These are phyloP conservation scores for Phytophthora hibernalis DNA, from an alignment of 352 stramenopile genomes.

Conservation along the genomic window DNA sequence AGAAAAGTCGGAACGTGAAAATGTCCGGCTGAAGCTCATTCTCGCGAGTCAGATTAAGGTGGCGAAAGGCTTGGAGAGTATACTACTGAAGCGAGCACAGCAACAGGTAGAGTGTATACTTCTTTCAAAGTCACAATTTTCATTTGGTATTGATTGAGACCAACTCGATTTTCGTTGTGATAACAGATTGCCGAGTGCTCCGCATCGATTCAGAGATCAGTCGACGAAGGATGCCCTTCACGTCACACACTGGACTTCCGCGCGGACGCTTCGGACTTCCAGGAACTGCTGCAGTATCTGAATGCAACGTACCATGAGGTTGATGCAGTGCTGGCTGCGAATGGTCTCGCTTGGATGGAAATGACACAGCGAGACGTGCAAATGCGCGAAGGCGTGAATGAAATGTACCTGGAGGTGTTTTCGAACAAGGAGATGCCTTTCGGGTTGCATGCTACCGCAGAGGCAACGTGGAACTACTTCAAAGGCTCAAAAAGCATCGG, in stretches of 20 bases:
- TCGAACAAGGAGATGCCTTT: slow-evolving; percentile 43
- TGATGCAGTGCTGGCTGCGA: slow-evolving; percentile 31
- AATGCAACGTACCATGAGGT: slow-evolving; percentile 33
- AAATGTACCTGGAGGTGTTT: slow-evolving; percentile 43
- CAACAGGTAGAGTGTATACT: slow-evolving; percentile 19
- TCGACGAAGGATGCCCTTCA: slow-evolving; percentile 21
- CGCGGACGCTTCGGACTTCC: slow-evolving; percentile 32
- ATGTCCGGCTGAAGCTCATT: slow-evolving; percentile 40
- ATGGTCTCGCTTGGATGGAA: slow-evolving; percentile 38
- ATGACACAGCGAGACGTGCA: slow-evolving; percentile 35
- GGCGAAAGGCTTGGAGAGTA: slow-evolving; percentile 46
- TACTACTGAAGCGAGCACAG: slow-evolving; percentile 39
- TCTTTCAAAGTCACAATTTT: not conserved
- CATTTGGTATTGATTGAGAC: not conserved
- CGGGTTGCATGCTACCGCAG: slow-evolving; percentile 26
- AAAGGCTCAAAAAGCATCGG: slow-evolving; percentile 46
- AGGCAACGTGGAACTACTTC: slow-evolving; percentile 46
- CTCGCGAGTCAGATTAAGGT: slow-evolving; percentile 58
- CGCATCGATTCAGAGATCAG: slow-evolving; percentile 20
- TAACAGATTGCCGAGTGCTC: slow-evolving; percentile 29
- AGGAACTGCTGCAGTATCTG: slow-evolving; percentile 32
- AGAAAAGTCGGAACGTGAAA: slow-evolving; percentile 38
- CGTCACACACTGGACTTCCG: slow-evolving; percentile 26
- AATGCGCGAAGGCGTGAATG: slow-evolving; percentile 31
- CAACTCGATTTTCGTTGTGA: not conserved